Conservation (phyloP, 148 eudicot species). For the Spergularia marina region DNA sequence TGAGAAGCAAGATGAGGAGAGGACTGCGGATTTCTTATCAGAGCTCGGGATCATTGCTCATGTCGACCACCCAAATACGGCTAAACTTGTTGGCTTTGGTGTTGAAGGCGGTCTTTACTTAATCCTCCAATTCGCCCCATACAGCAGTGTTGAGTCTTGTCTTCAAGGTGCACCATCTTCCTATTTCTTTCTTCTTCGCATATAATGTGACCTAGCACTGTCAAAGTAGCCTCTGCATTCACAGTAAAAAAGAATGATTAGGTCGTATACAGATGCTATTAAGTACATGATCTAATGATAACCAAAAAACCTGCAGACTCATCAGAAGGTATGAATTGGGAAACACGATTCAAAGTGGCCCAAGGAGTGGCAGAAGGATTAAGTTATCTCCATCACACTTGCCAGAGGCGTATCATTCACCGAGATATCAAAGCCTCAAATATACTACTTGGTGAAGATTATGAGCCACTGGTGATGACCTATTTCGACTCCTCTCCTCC, state of each 20-base stretch:
- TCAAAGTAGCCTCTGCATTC: not conserved
- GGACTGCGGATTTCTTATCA: conserved; percentile 70
- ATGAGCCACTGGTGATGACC: conserved; percentile 64
- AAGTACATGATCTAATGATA: not conserved
- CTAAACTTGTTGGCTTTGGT: conserved; percentile 73
- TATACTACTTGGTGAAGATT: conserved; percentile 68
- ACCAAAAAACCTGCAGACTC: conserved; percentile 43
- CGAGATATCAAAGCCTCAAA: conserved; percentile 96
- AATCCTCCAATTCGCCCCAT: conserved; percentile 66
- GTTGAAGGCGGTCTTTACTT: conserved; percentile 70
- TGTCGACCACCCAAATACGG: conserved; percentile 79
- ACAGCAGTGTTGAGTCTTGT: conserved; percentile 70
- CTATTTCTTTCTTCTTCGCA: conserved; percentile 6
- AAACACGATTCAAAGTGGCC: conserved; percentile 64
- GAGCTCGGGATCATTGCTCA: conserved; percentile 96
- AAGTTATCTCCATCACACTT: conserved; percentile 73
- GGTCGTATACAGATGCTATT: not conserved
- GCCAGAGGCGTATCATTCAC: conserved; percentile 91
- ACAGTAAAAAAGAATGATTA: not conserved
- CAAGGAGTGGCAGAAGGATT: conserved; percentile 84
- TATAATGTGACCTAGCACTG: not conserved
- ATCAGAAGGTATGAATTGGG: conserved; percentile 52
- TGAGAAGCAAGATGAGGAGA: conserved; percentile 60
- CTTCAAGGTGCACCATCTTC: conserved; percentile 52
- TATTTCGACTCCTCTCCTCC: not conserved